Evolutionary conservation across 2,329 filamentous ascomycete genomes (phyloP), one percentile per base, ranked within the genome.

Genomic region (Hypoxylon sp.): DNA sequence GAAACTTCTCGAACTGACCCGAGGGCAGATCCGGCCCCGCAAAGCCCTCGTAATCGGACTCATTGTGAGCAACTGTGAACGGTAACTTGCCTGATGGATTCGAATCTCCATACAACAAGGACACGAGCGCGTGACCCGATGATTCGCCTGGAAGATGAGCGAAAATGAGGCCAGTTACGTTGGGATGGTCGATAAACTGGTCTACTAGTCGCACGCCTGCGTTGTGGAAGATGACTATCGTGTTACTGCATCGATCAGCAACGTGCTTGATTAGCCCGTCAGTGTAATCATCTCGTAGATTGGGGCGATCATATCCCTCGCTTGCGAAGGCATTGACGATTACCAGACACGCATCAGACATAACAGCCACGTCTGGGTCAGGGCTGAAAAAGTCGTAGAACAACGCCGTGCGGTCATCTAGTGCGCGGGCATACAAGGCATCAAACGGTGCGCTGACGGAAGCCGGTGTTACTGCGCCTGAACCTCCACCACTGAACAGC

Each of bases 271-370:
- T 76, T 0, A 88, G 70, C 0, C 67, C 69, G 55, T 88, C 84
- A 1, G 81, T 84, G 42, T 82, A 83, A 51, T 87, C 86, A 65
- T 93, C 89, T 20, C 78, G 77, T 29, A 90, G 73, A 5, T 76
- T 77, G 0, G 81, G 74, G 35, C 83, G 77, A 51, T 90, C 79
- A 57, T 79, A 87, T 1, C 87, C 88, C 70, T 96, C 91, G 1
- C 87, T 84, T 1, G 87, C 83, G 69, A 87, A 89, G 5, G 78
- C 80, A 63, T 88, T 88, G 59, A 83, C 80, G 58, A 88, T 82
- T 0, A 87, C 82, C 2, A 88, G 69, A 57, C 90, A 94, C 5
- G 90, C 77, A 61, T 91, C 79, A 1, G 79, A 76, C 3, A 57
- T 69, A 2, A 73, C 65, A 37, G 79, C 72, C 5, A 87, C 78